These are phyloP conservation scores for Lipomyces lipofer DNA, from an alignment of 805 yeast species.

Conservation along the genomic window DNA sequence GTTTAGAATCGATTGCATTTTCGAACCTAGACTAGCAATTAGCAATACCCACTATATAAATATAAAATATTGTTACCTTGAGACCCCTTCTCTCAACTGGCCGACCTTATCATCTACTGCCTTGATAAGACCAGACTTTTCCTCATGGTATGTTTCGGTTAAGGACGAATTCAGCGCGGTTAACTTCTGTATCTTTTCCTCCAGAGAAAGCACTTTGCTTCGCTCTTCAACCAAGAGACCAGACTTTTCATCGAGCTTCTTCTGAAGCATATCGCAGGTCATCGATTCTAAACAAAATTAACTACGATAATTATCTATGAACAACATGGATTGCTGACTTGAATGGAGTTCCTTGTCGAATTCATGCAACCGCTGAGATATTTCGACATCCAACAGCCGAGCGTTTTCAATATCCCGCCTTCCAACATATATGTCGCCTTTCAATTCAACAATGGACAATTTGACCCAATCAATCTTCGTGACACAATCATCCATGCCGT, in stretches of 20 bases:
- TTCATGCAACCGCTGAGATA: slow-evolving; percentile 3
- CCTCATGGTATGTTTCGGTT: not conserved
- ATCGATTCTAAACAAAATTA: slow-evolving; percentile 9
- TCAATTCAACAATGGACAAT: slow-evolving; percentile 14
- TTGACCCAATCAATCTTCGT: slow-evolving; percentile 11
- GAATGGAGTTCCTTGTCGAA: slow-evolving; percentile 13
- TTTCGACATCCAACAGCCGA: not conserved
- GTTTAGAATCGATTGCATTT: not conserved
- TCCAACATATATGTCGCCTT: slow-evolving; percentile 9
- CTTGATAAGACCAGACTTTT: not conserved
- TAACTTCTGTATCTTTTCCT: slow-evolving; percentile 15
- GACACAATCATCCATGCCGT: slow-evolving; percentile 18
- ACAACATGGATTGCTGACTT: not conserved
- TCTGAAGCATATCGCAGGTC: slow-evolving; percentile 18
- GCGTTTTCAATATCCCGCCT: not conserved
- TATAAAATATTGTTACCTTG: no score
- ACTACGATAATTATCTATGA: not conserved
- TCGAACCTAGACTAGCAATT: not conserved
- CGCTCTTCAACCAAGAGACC: slow-evolving; percentile 26
- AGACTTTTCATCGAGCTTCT: slow-evolving; percentile 23
- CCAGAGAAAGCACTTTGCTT: slow-evolving; percentile 18
- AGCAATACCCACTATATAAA: no score
- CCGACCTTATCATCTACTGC: slow-evolving; percentile 7
- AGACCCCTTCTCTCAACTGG: no score
- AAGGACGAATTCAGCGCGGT: not conserved